Percentiles rank a stretch among this genome's conserved stretches.
Evolutionary conservation across 805 yeast species (phyloP).

Genomic region (Metschnikowia kunwiensis): DNA sequence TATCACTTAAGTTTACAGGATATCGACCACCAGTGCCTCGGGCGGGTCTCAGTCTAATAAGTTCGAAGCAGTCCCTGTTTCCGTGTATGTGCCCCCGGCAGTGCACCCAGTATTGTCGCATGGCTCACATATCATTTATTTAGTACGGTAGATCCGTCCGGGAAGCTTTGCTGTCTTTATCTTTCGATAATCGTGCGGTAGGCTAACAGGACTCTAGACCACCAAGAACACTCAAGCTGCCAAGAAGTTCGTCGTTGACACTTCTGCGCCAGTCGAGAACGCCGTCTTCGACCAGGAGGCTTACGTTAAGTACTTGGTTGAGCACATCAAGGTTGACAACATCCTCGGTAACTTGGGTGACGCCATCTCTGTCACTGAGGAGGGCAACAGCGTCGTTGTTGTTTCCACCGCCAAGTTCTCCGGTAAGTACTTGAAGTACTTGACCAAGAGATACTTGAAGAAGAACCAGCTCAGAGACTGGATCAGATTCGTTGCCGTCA

Average conservation of each 20-base stretch:
- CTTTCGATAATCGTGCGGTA: conserved; percentile 56
- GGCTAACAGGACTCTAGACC: conserved; percentile 71
- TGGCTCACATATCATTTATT: conserved; percentile 10
- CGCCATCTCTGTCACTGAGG: conserved; percentile 81
- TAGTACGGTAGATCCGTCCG: conserved; percentile 36
- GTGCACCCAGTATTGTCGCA: conserved; percentile 9
- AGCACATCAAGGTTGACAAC: conserved; percentile 99
- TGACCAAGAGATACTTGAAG: conserved; percentile 99
- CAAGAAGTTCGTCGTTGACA: conserved; percentile 92
- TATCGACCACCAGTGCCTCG: conserved; percentile 31
- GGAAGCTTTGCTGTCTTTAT: conserved; percentile 49
- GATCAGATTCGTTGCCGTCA: conserved; percentile 97
- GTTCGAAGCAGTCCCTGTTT: conserved; percentile 2
- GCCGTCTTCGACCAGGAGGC: conserved; percentile 97
- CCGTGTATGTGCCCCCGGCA: conserved; percentile 8
- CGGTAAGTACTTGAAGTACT: conserved; percentile 99
- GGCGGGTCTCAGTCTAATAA: conserved; percentile 27
- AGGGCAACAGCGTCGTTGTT: conserved; percentile 86
- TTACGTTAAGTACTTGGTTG: conserved; percentile 96
- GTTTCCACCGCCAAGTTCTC: conserved; percentile 94
- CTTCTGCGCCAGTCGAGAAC: conserved; percentile 94
- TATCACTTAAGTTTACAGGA: conserved; percentile 30
- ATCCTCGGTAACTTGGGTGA: conserved; percentile 96
- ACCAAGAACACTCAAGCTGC: conserved; percentile 67
- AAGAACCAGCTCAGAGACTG: conserved; percentile 99